phyloP scores from a whole-genome alignment of 2,329 filamentous ascomycete species.

The Lachnellula subtilissima region DNA sequence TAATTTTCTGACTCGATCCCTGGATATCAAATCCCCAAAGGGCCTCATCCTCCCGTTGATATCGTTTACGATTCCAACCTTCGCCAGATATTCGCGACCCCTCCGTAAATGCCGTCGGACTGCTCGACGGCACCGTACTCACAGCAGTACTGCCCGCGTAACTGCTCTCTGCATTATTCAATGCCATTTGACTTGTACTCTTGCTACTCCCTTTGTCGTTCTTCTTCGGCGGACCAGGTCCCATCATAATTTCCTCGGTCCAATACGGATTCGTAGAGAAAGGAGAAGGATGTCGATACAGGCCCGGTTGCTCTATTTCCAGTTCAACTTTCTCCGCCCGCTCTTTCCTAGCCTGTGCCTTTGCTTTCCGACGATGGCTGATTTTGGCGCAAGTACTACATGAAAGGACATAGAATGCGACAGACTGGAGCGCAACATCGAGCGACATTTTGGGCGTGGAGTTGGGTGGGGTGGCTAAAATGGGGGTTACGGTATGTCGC shows the following conservation, averaged over 20 bases:
- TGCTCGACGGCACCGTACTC: constrained; percentile 35
- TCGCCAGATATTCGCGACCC: constrained; percentile 41
- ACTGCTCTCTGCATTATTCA: constrained; percentile 56
- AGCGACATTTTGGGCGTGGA: constrained; percentile 41
- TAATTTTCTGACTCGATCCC: constrained; percentile 48
- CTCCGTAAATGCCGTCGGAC: constrained; percentile 44
- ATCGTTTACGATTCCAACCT: constrained; percentile 72
- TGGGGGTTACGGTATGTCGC: constrained; percentile 2
- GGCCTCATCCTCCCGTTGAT: constrained; percentile 84
- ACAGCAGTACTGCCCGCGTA: constrained; percentile 34
- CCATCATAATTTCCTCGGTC: constrained; percentile 79
- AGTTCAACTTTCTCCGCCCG: constrained; percentile 60
- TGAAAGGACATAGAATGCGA: constrained; percentile 71
- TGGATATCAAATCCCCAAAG: constrained; percentile 66
- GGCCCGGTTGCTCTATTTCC: constrained; percentile 64
- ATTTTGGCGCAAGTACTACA: constrained; percentile 75
- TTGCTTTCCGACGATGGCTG: constrained; percentile 63
- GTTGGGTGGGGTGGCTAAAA: not conserved
- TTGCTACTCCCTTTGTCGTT: constrained; percentile 47
- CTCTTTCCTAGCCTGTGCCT: constrained; percentile 64
- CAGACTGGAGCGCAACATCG: constrained; percentile 63
- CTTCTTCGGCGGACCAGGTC: constrained; percentile 66
- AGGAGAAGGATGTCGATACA: constrained; percentile 74
- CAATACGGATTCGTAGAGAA: constrained; percentile 87
- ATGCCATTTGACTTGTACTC: constrained; percentile 54